A percentile compares a stretch with the other conserved stretches of the same genome.
These are phyloP conservation scores for Hordeum marinum DNA, from an alignment of 176 grass and related monocot species.

Conservation along the genomic window DNA sequence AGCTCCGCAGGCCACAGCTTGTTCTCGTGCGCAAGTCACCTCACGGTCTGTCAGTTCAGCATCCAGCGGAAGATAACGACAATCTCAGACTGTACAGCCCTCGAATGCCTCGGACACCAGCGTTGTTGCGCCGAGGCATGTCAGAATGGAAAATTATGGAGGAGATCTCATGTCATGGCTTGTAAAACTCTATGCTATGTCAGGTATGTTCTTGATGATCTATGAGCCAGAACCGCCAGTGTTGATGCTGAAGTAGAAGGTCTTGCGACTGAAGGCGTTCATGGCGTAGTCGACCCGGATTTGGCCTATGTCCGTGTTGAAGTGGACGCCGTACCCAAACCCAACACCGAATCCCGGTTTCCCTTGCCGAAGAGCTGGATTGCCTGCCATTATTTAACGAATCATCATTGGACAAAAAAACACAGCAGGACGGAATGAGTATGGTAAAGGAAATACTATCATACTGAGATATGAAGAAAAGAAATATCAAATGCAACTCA, in stretches of 20 bases:
- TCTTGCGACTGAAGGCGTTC: slow-evolving; percentile 84
- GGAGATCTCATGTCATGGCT: background rate
- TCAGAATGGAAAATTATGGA: background rate
- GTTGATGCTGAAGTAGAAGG: slow-evolving; percentile 86
- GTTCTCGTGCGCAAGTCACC: background rate
- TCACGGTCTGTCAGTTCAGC: background rate
- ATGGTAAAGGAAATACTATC: background rate
- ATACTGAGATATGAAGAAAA: background rate
- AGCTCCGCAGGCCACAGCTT: background rate
- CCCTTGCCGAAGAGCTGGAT: slow-evolving; percentile 75
- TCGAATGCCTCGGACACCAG: background rate
- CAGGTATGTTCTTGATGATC: slow-evolving; percentile 4
- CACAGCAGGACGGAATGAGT: background rate
- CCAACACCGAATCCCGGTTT: slow-evolving; percentile 89
- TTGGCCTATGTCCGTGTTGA: slow-evolving; percentile 81
- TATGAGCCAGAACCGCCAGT: slow-evolving; percentile 50
- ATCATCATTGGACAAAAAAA: background rate
- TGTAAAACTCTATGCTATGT: slow-evolving; percentile 22
- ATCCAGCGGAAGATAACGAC: background rate
- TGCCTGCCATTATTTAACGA: slow-evolving; percentile 40
- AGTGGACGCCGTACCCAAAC: slow-evolving; percentile 77
- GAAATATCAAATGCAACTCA: background rate
- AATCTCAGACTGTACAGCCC: slow-evolving; percentile 28
- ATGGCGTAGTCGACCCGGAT: slow-evolving; percentile 70
- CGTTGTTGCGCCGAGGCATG: background rate